A percentile compares a stretch with the other conserved stretches of the same genome.
phyloP scores from a whole-genome alignment of 2,329 filamentous ascomycete genomes.

The Fusarium devonianum region DNA sequence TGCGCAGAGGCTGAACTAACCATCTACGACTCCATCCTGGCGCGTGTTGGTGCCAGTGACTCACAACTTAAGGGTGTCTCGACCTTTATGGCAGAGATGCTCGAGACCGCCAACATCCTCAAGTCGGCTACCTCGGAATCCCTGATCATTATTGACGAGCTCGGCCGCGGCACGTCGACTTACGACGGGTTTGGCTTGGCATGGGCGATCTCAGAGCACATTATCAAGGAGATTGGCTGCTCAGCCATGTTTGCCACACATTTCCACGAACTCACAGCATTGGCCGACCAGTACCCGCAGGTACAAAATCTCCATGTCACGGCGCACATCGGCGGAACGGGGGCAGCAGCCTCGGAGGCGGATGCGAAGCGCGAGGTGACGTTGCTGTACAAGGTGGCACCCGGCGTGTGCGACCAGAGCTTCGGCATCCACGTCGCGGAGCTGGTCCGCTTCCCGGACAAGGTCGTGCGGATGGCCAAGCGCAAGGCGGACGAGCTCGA shows the following conservation, averaged over 20 bases:
- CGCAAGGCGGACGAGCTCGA: constrained; percentile 97
- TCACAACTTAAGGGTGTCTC: constrained; percentile 97
- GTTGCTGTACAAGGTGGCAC: constrained; percentile 94
- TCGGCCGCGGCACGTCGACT: constrained; percentile 94
- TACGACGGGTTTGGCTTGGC: constrained; percentile 99
- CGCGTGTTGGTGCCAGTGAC: constrained; percentile 93
- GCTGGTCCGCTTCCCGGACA: constrained; percentile 92
- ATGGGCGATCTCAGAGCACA: constrained; percentile 98
- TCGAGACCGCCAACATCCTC: constrained; percentile 97
- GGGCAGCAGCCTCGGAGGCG: constrained; percentile 45
- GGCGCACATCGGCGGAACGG: constrained; percentile 77
- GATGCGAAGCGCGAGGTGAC: constrained; percentile 81
- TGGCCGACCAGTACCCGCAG: constrained; percentile 85
- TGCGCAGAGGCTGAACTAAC: constrained; percentile 89
- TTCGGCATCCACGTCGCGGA: constrained; percentile 99
- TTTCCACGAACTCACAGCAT: constrained; percentile 95
- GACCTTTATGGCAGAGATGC: constrained; percentile 99
- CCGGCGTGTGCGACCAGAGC: constrained; percentile 93
- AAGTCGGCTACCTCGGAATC: constrained; percentile 96
- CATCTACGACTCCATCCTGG: constrained; percentile 96
- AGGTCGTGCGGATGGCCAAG: constrained; percentile 99
- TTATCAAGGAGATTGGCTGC: constrained; percentile 92
- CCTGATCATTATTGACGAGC: constrained; percentile 97
- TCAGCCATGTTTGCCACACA: constrained; percentile 97
- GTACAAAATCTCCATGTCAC: constrained; percentile 96